Evolutionary conservation across 768 basidiomycete genomes (phyloP), one percentile per base, ranked within the genome.

Genomic region (Fomitopsis serialis): DNA sequence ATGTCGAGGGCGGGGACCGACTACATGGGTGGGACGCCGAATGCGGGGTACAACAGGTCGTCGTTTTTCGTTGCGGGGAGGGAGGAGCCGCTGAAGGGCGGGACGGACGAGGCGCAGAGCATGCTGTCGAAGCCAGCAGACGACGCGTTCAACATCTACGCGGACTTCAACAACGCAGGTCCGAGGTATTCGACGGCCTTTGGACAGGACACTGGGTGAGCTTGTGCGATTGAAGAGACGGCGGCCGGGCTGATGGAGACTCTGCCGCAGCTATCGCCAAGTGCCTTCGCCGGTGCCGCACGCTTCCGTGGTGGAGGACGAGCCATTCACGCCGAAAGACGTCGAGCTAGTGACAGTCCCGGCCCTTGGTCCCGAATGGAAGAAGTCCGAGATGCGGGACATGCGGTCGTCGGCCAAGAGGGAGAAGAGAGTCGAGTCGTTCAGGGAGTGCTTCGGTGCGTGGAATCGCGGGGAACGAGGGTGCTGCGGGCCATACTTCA

Each of bases 281-380:
- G 59, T 63, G n/a, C 58, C 61, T 40, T 62, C 54, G 21, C 55
- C 57, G n/a, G 34, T 56, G 12, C 58, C 55, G 19, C 40, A 10
- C 53, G 50, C 42, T 49, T 43, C 36, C 53, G 19, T 53, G 5
- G 75, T 71, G 58, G 79, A 78, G 24, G 73, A 74, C 11, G 75
- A 75, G 45, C 62, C 64, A 12, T 63, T 66, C 42, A 48, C 69
- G 17, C 52, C 61, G 3, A 74, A 74, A 10, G 82, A 80, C 2
- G 89, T 93, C 22, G 94, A 98, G 69, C 76, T 95, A 67, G 87
- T 96, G 42, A 96, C 94, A 0, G 92, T 97, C 0, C 94, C 94
- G 2, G 89, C 89, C 2, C 76, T 98, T 2, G 94, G 94, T 19
- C 73, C 94, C 0, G 94, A 98, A 71, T 98, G 94, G 94, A 79